Evolutionary conservation across 23 red algal species (phyloP), one percentile per base, ranked within the genome.

Genomic region (Pyropia yezoensis): DNA sequence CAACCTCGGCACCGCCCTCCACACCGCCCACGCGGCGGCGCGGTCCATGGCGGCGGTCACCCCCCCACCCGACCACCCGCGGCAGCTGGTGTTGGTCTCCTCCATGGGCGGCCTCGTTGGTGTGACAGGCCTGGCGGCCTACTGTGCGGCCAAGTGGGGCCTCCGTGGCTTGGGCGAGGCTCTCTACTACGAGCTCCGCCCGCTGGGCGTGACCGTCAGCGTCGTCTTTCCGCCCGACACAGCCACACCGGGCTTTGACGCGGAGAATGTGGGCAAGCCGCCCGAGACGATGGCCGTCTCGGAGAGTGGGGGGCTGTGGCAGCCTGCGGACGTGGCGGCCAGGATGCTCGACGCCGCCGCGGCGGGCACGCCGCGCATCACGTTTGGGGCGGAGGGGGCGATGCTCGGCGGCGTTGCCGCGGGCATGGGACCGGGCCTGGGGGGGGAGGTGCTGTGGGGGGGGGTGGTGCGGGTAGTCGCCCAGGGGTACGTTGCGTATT

Each of bases 161-260:
- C 49, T 96, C 7, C 77, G 91, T 25, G 91, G 83, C 70, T 72
- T 96, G 7, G 91, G 67, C 1, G 91, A 96, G 57, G 56, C 74
- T 27, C 61, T 96, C 27, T 83, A 83, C 28, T 87, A 85, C 49
- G 91, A 96, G 72, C 73, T 57, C 28, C 80, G 83, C 45, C 83
- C 91, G 12, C 77, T 73, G 54, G 73, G 73, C 33, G 85, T 96
- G 33, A 70, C 39, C 18, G 78, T 96, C 17, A 88, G 83, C n/a
- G 25, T 89, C 28, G 70, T 77, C 14, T 96, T 61, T 56, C 83
- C 91, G 19, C 91, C 91, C 24, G 91, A 96, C 71, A 96, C 84
- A 20, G 80, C 84, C 18, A 96, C 91, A 1, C 91, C 83, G 30
- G 91, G 91, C 2, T 83, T 79, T 14, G 64, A 67, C 32, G 60